Evolutionary conservation across 495 filamentous ascomycete species (phyloP), one percentile per base, ranked within the genome.

Genomic region (Trichocladium antarcticum): DNA sequence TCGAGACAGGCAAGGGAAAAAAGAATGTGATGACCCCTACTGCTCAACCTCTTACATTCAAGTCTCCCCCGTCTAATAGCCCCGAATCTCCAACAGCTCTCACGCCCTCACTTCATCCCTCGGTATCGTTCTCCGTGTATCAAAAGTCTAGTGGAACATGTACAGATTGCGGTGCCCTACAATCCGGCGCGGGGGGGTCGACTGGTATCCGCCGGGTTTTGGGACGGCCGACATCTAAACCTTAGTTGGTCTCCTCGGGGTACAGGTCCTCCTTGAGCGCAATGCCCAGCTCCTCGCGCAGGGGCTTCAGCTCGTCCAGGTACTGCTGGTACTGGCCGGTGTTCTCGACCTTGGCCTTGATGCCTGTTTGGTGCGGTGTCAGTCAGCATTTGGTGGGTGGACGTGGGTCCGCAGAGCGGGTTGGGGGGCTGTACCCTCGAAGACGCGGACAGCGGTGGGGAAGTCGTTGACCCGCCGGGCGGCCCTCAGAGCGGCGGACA

Each of bases 321-420:
- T 99, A 99, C 74, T 96, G 86, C 67, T 96, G 76, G 74, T 99
- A 99, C 75, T 99, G 92, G 57, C 81, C 78, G 68, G 84, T 81
- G 80, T 92, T 97, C 75, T 99, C 93, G 57, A 97, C 93, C 79
- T 99, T 99, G 72, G 87, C 87, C 74, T 95, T 95, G 80, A 99
- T 84, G 63, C 90, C 89, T 95, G 63, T 51, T 20, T 28, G 24
- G 29, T 12, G 36, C 34, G 12, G n/a, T 12, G 5, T 12, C 6
- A 21, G 43, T 49, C 16, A 53, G 41, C 29, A 6, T 24, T 20
- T 3, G n/a, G 15, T 41, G 12, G 6, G n/a, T 22, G 14, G 5
- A 1, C 14, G 29, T 10, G n/a, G 16, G 17, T 3, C 9, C 24
- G 35, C 8, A 11, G 37, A 12, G 11, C 14, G 21, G 17, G 21